phyloP scores from a whole-genome alignment of 257 asterid genomes.

The Coffea eugenioides region DNA sequence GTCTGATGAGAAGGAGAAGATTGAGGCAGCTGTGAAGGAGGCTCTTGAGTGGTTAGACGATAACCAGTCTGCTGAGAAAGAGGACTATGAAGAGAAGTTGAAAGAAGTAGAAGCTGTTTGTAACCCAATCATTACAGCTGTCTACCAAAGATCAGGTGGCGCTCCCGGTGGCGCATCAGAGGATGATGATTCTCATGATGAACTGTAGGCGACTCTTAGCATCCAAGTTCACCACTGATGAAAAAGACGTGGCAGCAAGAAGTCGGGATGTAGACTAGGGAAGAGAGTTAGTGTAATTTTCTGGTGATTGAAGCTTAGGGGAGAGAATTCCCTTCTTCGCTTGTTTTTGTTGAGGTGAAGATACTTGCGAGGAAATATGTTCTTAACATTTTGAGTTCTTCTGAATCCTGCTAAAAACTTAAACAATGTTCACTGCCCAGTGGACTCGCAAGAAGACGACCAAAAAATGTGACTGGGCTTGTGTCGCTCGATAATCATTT shows the following conservation, averaged over 20 bases:
- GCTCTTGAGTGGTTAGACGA: conserved; percentile 96
- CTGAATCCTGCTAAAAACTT: neutral
- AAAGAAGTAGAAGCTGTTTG: conserved; percentile 94
- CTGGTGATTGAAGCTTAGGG: conserved; percentile 8
- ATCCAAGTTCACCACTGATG: conserved; percentile 14
- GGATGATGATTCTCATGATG: conserved; percentile 65
- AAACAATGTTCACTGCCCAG: too few species aligned
- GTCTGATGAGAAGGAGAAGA: conserved; percentile 89
- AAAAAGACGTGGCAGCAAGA: neutral
- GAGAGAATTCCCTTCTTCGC: conserved; percentile 9
- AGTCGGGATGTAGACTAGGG: conserved; percentile 4
- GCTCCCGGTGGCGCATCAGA: conserved; percentile 57
- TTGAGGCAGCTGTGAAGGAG: conserved; percentile 85
- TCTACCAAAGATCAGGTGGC: conserved; percentile 92
- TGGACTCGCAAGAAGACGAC: neutral
- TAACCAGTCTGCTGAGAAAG: conserved; percentile 82
- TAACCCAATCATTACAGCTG: conserved; percentile 85
- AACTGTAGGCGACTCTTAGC: conserved; percentile 33
- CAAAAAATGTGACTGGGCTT: neutral
- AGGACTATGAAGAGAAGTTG: conserved; percentile 90
- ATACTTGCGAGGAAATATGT: conserved; percentile 9
- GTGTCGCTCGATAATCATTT: neutral
- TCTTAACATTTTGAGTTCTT: neutral
- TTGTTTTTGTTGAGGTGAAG: conserved; percentile 16
- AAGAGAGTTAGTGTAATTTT: conserved; percentile 15